phyloP scores from a whole-genome alignment of 495 filamentous ascomycete genomes.

The Penicillium subrubescens region DNA sequence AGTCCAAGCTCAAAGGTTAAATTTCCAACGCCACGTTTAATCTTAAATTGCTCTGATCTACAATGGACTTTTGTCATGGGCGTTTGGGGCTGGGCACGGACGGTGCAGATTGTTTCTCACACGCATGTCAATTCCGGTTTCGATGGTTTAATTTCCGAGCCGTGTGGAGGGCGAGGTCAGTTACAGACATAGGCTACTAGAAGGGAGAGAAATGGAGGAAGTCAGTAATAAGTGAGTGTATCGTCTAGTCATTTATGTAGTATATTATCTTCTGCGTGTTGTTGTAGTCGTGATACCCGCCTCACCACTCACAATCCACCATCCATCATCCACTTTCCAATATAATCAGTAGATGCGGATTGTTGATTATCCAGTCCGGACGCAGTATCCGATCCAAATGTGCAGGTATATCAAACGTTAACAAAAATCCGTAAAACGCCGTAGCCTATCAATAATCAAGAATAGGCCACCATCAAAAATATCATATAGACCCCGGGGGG shows the following conservation, averaged over 20 bases:
- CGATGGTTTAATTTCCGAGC: background rate
- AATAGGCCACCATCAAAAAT: constrained; percentile 2
- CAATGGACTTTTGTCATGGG: background rate
- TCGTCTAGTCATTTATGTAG: background rate
- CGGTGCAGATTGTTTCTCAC: background rate
- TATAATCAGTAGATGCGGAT: background rate
- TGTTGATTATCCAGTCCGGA: background rate
- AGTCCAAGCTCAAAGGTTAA: background rate
- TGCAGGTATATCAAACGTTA: constrained; percentile 13
- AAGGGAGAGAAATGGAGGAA: background rate
- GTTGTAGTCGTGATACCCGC: background rate
- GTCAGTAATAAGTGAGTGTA: background rate
- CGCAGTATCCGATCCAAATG: background rate
- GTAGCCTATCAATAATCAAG: background rate
- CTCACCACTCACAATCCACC: background rate
- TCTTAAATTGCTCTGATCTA: background rate
- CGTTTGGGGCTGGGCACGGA: background rate
- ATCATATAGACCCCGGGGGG: constrained; percentile 4
- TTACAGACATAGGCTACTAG: background rate
- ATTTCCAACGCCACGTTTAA: background rate
- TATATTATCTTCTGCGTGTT: background rate
- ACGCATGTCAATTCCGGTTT: background rate
- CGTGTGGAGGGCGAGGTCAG: background rate
- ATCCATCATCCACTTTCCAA: background rate
- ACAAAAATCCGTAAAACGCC: constrained; percentile 16